Percentiles rank a stretch among this genome's conserved stretches.
These are phyloP conservation scores for Coelastrella sp. DNA, from an alignment of 139 green algal genomes.

Conservation along the genomic window DNA sequence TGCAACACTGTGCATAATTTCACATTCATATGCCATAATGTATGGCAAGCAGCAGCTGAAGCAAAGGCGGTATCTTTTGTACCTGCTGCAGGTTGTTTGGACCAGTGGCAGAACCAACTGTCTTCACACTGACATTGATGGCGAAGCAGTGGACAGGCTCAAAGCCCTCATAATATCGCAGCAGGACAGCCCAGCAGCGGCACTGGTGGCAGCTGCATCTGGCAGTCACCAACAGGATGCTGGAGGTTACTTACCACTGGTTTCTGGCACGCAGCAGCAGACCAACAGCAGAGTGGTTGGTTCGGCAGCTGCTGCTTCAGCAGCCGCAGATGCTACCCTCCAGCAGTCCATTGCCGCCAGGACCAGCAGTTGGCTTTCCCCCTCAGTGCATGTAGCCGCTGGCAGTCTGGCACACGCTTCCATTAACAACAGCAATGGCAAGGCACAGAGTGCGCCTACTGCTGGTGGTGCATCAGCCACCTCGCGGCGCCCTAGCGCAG, in stretches of 20 bases:
- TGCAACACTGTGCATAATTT: no score
- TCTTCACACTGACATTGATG: slow-evolving; percentile 35
- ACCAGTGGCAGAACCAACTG: slow-evolving; percentile 22
- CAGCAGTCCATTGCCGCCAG: not conserved
- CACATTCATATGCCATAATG: no score
- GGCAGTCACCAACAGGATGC: not conserved
- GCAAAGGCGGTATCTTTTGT: not conserved
- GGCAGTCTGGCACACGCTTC: not conserved
- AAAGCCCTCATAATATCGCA: not conserved
- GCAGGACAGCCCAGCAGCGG: not conserved
- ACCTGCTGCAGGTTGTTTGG: slow-evolving; percentile 3
- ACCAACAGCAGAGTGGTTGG: not conserved
- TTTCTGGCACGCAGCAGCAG: not conserved
- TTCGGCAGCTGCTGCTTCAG: not conserved
- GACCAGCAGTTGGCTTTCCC: slow-evolving; percentile 13
- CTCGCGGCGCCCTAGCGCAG: not conserved
- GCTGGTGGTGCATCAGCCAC: no score
- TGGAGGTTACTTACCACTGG: no score
- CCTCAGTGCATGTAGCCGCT: not conserved
- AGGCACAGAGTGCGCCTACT: no score
- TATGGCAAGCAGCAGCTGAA: not conserved
- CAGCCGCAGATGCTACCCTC: not conserved
- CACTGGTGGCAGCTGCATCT: not conserved
- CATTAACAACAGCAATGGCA: no score
- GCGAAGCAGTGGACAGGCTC: not conserved